Conservation (phyloP, 352 stramenopile genomes). For the Phytophthora aleatoria region DNA sequence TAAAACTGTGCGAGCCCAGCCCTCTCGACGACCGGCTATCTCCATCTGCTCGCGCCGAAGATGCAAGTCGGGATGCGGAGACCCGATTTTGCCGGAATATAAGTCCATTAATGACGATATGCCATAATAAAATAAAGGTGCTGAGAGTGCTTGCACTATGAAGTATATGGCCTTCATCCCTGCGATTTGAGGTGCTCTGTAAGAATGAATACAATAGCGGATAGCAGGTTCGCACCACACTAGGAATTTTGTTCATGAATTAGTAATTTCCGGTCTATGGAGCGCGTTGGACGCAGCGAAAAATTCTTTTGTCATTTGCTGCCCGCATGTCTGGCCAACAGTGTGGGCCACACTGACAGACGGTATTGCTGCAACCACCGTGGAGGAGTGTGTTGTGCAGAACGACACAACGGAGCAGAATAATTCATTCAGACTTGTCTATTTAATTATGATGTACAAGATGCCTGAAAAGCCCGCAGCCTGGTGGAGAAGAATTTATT, state of each 20-base stretch:
- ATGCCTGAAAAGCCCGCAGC: no score
- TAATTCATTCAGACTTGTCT: neutral
- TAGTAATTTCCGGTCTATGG: conserved; percentile 18
- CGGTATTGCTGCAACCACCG: no score
- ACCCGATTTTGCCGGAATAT: neutral
- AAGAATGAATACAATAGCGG: neutral
- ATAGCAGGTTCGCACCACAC: conserved; percentile 13
- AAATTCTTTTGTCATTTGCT: conserved; percentile 28
- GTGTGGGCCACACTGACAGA: no score
- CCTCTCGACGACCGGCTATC: conserved; percentile 20
- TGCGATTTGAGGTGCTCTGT: conserved; percentile 9
- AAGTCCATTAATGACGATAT: conserved; percentile 16
- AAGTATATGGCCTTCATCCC: neutral
- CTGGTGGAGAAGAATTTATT: neutral
- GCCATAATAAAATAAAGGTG: conserved; percentile 14
- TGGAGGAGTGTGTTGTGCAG: neutral
- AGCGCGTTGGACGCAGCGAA: conserved; percentile 20
- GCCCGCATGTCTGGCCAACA: conserved; percentile 12
- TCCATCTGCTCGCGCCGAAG: conserved; percentile 30
- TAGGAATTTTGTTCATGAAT: neutral
- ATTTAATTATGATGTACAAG: no score
- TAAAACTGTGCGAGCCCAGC: conserved; percentile 26
- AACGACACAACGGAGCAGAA: neutral
- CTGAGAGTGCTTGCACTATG: neutral
- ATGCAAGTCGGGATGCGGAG: conserved; percentile 30